phyloP scores from a whole-genome alignment of 192 early-diverging fungal genomes.

The Podila epigama region DNA sequence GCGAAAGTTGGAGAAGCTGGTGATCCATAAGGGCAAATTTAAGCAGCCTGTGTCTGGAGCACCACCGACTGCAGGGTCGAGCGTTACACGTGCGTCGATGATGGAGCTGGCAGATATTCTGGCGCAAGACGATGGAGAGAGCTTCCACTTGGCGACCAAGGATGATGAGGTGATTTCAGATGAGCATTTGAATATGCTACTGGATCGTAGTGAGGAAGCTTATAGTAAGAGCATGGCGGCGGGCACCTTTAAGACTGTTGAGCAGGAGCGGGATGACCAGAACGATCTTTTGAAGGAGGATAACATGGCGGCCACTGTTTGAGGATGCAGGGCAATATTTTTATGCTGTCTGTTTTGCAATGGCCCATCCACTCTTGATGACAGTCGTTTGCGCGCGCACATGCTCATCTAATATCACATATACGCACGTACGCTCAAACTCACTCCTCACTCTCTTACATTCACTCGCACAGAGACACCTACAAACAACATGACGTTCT shows the following conservation, averaged over 20 bases:
- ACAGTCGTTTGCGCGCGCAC: too few species aligned
- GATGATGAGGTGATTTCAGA: slow-evolving; percentile 67
- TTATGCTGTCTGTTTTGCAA: too few species aligned
- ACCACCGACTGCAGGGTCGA: neutral
- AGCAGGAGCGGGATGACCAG: slow-evolving; percentile 55
- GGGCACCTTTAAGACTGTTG: slow-evolving; percentile 56
- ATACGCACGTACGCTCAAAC: too few species aligned
- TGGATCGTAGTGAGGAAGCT: slow-evolving; percentile 60
- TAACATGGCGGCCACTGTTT: slow-evolving; percentile 28
- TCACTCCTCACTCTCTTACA: too few species aligned
- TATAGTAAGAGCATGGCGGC: slow-evolving; percentile 42
- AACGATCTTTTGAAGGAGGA: slow-evolving; percentile 54
- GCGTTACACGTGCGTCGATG: slow-evolving; percentile 52
- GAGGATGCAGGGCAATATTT: neutral
- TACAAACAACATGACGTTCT: too few species aligned
- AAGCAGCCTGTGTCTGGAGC: slow-evolving; percentile 57
- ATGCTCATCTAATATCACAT: too few species aligned
- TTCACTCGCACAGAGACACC: too few species aligned
- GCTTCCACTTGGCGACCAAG: slow-evolving; percentile 62
- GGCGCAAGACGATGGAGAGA: slow-evolving; percentile 73
- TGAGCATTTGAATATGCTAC: slow-evolving; percentile 59
- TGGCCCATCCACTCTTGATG: too few species aligned
- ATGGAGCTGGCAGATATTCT: slow-evolving; percentile 81
- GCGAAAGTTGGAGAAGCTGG: slow-evolving; percentile 89
- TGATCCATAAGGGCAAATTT: slow-evolving; percentile 91